A percentile compares a stretch with the other conserved stretches of the same genome.
phyloP scores from a whole-genome alignment of 306 rosid genomes.

The Acacia melanoxylon region DNA sequence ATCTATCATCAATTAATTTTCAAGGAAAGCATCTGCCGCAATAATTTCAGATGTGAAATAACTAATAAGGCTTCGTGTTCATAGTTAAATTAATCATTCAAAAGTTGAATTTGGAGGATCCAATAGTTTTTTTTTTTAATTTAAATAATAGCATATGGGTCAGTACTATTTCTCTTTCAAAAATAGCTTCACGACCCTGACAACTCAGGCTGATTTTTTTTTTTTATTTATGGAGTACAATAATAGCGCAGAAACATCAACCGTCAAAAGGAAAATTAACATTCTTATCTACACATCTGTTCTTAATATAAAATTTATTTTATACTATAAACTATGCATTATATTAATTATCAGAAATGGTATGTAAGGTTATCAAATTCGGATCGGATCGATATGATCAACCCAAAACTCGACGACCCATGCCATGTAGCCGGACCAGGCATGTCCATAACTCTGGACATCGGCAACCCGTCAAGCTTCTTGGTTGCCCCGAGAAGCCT shows the following conservation, averaged over 20 bases:
- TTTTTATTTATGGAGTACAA: too few species aligned
- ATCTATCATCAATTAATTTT: background rate
- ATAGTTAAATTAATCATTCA: background rate
- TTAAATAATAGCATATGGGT: background rate
- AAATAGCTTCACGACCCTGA: background rate
- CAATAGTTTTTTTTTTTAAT: background rate
- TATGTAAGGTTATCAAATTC: too few species aligned
- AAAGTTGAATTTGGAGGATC: background rate
- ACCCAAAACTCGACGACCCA: too few species aligned
- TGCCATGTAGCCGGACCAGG: too few species aligned
- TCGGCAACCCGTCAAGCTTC: too few species aligned
- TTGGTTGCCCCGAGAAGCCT: too few species aligned
- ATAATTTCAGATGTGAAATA: background rate
- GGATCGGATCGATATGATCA: fast-evolving
- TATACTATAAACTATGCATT: too few species aligned
- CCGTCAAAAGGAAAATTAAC: background rate
- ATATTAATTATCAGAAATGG: too few species aligned
- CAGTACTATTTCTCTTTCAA: background rate
- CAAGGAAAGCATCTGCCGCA: background rate
- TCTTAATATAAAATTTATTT: too few species aligned
- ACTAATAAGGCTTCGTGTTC: background rate
- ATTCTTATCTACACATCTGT: too few species aligned
- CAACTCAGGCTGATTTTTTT: background rate
- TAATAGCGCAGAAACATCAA: background rate
- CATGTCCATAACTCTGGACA: too few species aligned